Conservation (phyloP, 2,329 filamentous ascomycete species). For the Teratosphaeria nubilosa region DNA sequence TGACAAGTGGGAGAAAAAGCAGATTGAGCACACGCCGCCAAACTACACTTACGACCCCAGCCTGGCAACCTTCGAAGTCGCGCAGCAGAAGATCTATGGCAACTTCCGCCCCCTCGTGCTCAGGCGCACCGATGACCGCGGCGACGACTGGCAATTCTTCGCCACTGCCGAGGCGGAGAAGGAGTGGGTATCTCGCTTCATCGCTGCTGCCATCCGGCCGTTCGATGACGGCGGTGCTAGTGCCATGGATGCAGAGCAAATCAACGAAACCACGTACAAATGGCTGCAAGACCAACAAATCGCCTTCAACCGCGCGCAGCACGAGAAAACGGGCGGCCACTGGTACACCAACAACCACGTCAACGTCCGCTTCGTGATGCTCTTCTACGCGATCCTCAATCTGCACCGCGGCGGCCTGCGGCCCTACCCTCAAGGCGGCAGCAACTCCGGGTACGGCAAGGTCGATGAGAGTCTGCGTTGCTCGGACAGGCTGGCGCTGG, state of each 20-base stretch:
- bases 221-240: background rate
- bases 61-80: background rate
- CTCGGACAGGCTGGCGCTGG: slow-evolving; percentile 5
- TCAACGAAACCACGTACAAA: background rate
- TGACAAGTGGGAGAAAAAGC: background rate
- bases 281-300: slow-evolving; percentile 7
- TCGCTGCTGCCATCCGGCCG: slow-evolving; percentile 4
- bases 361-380: slow-evolving; percentile 11
- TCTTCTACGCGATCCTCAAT: slow-evolving; percentile 9
- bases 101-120: background rate
- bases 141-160: slow-evolving; percentile 3
- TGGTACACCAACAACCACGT: slow-evolving; percentile 9
- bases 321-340: slow-evolving; percentile 2
- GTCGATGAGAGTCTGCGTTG: slow-evolving; percentile 8
- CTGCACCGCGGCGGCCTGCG: slow-evolving; percentile 11
- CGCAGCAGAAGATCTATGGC: background rate
- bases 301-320: slow-evolving; percentile 7
- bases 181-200: slow-evolving; percentile 5
- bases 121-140: background rate
- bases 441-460: slow-evolving; percentile 14
- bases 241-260: background rate
- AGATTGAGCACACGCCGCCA: background rate
- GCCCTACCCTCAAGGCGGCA: slow-evolving; percentile 12
- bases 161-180: background rate
- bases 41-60: background rate